Conservation (phyloP, 257 asterid genomes). For the Linaria vulgaris region DNA sequence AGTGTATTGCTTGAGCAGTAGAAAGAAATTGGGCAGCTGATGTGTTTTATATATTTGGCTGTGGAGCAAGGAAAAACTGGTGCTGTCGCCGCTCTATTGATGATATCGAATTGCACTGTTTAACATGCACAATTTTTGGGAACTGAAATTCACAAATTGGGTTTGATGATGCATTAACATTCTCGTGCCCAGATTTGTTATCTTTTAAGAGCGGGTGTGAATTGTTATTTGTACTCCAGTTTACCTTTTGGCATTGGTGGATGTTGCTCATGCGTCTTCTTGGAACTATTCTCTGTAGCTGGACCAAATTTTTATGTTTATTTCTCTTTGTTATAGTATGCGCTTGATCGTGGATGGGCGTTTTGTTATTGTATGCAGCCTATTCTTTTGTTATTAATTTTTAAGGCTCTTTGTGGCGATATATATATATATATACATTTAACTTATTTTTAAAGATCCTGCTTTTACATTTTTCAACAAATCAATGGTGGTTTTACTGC, state of each 20-base stretch:
- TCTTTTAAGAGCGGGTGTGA: background rate
- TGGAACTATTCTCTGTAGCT: background rate
- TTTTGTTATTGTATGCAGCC: background rate
- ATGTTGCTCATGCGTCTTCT: background rate
- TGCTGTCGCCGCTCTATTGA: background rate
- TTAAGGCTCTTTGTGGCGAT: background rate
- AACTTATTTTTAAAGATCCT: background rate
- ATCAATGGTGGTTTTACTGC: background rate
- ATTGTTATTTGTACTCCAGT: background rate
- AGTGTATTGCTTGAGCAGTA: background rate
- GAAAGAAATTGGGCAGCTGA: conserved; percentile 3
- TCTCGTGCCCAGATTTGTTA: background rate
- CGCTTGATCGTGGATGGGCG: background rate
- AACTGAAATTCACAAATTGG: background rate
- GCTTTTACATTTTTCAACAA: background rate
- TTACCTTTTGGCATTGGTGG: background rate
- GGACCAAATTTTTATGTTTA: background rate
- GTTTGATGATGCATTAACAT: background rate
- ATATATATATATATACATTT: too few species aligned
- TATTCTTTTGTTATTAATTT: too few species aligned
- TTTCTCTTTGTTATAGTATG: background rate
- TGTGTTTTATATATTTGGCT: conserved; percentile 4
- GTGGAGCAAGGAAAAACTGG: conserved; percentile 12
- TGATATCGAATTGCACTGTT: background rate
- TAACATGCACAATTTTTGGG: background rate